Percentiles rank a stretch among this genome's conserved stretches.
Evolutionary conservation across 257 asterid species (phyloP).

Genomic region (Primulina huaijiensis): DNA sequence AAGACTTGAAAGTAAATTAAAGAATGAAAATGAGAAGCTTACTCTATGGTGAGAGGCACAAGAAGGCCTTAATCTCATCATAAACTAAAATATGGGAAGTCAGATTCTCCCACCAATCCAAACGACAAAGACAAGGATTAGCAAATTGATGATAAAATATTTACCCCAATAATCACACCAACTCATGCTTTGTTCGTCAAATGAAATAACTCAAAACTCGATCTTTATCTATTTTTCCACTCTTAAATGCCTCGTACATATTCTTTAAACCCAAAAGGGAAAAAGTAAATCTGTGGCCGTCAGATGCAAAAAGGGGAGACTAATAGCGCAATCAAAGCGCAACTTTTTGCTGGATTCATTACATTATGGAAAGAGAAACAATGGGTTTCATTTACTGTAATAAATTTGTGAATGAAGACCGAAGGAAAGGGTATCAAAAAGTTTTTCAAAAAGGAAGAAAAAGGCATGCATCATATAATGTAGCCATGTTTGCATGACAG

Average conservation of each 20-base stretch:
- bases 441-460: slow-evolving; percentile 29
- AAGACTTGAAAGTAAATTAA: slow-evolving; percentile 2
- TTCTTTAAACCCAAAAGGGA: slow-evolving; percentile 22
- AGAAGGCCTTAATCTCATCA: slow-evolving; percentile 79
- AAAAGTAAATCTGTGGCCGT: slow-evolving; percentile 22
- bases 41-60: slow-evolving; percentile 71
- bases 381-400: slow-evolving; percentile 25
- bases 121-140: slow-evolving; percentile 31
- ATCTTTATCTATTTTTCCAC: slow-evolving; percentile 20
- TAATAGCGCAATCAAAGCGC: slow-evolving; percentile 77
- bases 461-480: slow-evolving; percentile 23
- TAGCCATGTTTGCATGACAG: slow-evolving; percentile 30
- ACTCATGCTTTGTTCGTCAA: slow-evolving; percentile 61
- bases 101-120: slow-evolving; percentile 31
- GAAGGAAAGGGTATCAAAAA: slow-evolving; percentile 23
- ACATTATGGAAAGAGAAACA: slow-evolving; percentile 31
- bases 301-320: slow-evolving; percentile 38
- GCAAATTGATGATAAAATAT: slow-evolving; percentile 37
- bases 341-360: slow-evolving; percentile 36
- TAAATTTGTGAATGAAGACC: no score
- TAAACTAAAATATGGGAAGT: slow-evolving; percentile 32
- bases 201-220: slow-evolving; percentile 49
- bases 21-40: slow-evolving; percentile 30
- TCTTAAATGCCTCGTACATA: slow-evolving; percentile 6
- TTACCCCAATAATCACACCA: slow-evolving; percentile 47